phyloP scores from a whole-genome alignment of 805 yeast species.

The Hanseniaspora thailandica region DNA sequence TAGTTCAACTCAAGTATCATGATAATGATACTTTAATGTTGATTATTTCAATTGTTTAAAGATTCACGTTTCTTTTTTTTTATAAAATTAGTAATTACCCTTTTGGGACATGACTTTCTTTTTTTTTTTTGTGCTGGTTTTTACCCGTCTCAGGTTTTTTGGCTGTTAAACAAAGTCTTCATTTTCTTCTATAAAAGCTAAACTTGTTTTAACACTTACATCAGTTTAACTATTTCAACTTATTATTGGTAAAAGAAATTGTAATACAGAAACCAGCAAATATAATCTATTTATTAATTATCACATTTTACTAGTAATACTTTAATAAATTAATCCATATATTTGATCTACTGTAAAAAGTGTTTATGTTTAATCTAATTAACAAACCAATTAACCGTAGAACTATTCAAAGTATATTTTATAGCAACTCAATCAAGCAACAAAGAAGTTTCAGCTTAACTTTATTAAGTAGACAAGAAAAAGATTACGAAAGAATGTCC shows the following conservation, averaged over 20 bases:
- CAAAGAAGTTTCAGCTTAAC: background rate
- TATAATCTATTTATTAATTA: too few relatives aligned
- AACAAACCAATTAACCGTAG: conserved; percentile 10
- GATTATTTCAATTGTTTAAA: too few relatives aligned
- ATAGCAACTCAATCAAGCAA: background rate
- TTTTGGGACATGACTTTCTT: background rate
- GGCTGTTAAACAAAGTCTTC: background rate
- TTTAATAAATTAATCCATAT: too few relatives aligned
- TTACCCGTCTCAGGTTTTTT: too few relatives aligned
- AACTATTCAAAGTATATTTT: conserved; percentile 3
- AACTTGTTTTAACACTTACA: background rate
- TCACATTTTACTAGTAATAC: background rate
- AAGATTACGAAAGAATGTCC: conserved; percentile 25
- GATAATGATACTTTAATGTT: too few relatives aligned
- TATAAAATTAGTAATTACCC: background rate
- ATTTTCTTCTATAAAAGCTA: background rate
- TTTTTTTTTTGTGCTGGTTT: background rate
- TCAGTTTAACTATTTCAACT: too few relatives aligned
- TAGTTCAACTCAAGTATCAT: too few relatives aligned
- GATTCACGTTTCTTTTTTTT: background rate
- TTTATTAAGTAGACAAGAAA: background rate
- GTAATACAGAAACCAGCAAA: background rate
- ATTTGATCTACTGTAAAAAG: background rate
- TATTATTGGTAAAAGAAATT: too few relatives aligned
- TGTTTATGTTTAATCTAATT: background rate